phyloP scores from a whole-genome alignment of 805 yeast genomes.

The Lipomyces sp. region DNA sequence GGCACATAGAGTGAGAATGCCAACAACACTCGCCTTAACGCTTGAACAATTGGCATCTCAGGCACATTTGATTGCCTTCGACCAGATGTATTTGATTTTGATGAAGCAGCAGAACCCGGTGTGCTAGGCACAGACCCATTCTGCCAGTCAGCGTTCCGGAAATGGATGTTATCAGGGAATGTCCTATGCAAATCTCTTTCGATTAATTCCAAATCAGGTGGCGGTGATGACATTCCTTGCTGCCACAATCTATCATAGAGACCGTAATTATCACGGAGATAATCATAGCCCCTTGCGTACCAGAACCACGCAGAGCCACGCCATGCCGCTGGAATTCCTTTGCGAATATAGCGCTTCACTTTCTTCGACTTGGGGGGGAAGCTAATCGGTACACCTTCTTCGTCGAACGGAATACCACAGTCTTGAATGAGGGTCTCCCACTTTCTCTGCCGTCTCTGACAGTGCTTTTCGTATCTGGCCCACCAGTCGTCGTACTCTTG shows the following conservation, averaged over 20 bases:
- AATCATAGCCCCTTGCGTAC: conserved; percentile 83
- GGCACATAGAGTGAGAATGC: conserved; percentile 89
- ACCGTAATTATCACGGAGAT: conserved; percentile 58
- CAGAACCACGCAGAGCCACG: conserved; percentile 97
- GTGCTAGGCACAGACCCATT: conserved; percentile 18
- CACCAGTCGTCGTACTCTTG: conserved; percentile 78
- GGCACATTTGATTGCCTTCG: conserved; percentile 38
- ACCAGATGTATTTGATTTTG: conserved; percentile 5
- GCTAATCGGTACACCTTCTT: conserved; percentile 58
- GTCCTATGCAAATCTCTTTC: conserved; percentile 94
- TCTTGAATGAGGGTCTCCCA: conserved; percentile 74
- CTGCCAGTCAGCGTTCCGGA: conserved; percentile 51
- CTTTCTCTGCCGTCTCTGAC: conserved; percentile 68
- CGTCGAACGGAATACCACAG: conserved; percentile 60
- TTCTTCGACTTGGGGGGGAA: conserved; percentile 82
- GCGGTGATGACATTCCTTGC: conserved; percentile 59
- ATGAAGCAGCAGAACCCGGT: conserved; percentile 15
- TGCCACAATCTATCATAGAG: conserved; percentile 71
- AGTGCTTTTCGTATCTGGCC: conserved; percentile 64
- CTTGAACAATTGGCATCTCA: conserved; percentile 69
- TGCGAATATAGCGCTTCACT: conserved; percentile 77
- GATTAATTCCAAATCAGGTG: conserved; percentile 85
- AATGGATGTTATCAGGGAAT: conserved; percentile 89
- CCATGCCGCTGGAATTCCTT: conserved; percentile 97
- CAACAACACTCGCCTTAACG: conserved; percentile 77